A percentile compares a stretch with the other conserved stretches of the same genome.
These are phyloP conservation scores for Euphorbia tirucalli DNA, from an alignment of 345 rosid species.

Conservation along the genomic window DNA sequence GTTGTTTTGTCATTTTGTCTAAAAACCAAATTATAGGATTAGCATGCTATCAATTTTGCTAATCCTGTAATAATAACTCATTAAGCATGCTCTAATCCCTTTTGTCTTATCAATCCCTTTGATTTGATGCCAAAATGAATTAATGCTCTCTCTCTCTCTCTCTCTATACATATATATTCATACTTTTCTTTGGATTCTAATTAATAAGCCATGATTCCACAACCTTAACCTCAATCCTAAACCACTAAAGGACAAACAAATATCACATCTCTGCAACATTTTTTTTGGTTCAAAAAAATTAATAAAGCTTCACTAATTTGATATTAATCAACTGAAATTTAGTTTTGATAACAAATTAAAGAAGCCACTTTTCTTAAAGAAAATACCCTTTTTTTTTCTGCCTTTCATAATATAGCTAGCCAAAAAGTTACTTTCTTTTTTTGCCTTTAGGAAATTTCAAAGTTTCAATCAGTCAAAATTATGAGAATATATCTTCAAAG, in stretches of 20 bases:
- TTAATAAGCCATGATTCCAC: slow-evolving; percentile 35
- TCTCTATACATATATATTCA: too few relatives aligned
- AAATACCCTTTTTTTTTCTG: not conserved
- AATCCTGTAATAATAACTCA: too few relatives aligned
- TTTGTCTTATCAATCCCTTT: slow-evolving; percentile 8
- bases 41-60: too few relatives aligned
- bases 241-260: slow-evolving; percentile 35
- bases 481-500: not conserved
- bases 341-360: not conserved
- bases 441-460: not conserved
- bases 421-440: not conserved
- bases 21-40: too few relatives aligned
- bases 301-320: not conserved
- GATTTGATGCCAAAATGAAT: too few relatives aligned
- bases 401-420: not conserved
- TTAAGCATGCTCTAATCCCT: too few relatives aligned
- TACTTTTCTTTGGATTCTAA: slow-evolving; percentile 28
- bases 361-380: not conserved
- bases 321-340: not conserved
- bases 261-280: slow-evolving; percentile 20
- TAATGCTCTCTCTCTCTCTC: too few relatives aligned
- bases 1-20: too few relatives aligned
- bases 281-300: too few relatives aligned
- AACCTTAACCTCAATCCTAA: slow-evolving; percentile 14
- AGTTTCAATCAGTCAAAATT: not conserved